phyloP scores from a whole-genome alignment of 1,284 basidiomycete genomes.

The Malassezia psittaci region DNA sequence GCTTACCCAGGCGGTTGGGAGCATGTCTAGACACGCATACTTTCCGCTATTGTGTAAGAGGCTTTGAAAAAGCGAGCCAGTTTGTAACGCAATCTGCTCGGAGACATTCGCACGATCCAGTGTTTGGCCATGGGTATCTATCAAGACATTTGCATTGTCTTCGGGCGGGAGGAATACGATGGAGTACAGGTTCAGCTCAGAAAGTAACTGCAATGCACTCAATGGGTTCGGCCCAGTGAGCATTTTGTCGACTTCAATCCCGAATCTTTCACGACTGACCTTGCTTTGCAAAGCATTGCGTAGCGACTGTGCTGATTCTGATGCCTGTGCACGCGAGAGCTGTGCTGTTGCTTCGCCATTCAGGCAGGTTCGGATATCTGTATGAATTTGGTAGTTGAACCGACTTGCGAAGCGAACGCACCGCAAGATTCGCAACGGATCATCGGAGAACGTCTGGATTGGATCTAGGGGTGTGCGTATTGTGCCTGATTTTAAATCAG shows the following conservation, averaged over 20 bases:
- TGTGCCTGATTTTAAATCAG: slow-evolving; percentile 67
- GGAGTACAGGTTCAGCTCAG: slow-evolving; percentile 30
- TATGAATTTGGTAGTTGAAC: slow-evolving; percentile 71
- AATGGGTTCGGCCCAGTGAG: slow-evolving; percentile 38
- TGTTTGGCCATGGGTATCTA: background rate
- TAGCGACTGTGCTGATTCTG: slow-evolving; percentile 51
- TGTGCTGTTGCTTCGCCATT: slow-evolving; percentile 12
- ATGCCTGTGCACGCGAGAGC: background rate
- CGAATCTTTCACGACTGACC: slow-evolving; percentile 44
- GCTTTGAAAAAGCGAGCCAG: slow-evolving; percentile 7
- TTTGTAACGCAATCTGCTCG: slow-evolving; percentile 11
- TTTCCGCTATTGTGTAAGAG: slow-evolving; percentile 14
- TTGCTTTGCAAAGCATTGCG: slow-evolving; percentile 33
- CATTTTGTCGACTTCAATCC: slow-evolving; percentile 49
- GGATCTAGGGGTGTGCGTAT: slow-evolving; percentile 84
- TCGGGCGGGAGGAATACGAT: slow-evolving; percentile 30
- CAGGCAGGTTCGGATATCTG: slow-evolving; percentile 53
- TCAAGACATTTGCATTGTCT: background rate
- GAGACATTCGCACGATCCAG: background rate
- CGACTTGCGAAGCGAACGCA: slow-evolving; percentile 85
- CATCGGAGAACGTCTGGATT: slow-evolving; percentile 78
- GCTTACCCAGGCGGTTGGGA: slow-evolving; percentile 19
- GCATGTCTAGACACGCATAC: slow-evolving; percentile 19
- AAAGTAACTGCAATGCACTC: slow-evolving; percentile 27
- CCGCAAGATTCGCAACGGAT: slow-evolving; percentile 81